phyloP scores from a whole-genome alignment of 2,329 filamentous ascomycete genomes.

The Emmonsiellopsis sp. region DNA sequence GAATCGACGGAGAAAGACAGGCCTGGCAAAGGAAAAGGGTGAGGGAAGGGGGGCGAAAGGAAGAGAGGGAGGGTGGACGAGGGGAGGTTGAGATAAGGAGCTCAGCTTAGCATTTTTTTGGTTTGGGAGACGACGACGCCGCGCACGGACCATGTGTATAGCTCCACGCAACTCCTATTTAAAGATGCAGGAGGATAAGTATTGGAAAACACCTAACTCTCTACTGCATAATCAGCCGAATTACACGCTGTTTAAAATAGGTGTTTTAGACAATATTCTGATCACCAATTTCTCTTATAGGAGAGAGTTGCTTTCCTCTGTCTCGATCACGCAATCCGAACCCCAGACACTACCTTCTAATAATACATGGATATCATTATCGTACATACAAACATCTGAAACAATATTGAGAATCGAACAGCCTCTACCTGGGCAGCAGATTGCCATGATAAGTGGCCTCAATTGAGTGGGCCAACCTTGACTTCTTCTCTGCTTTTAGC shows the following conservation, averaged over 20 bases:
- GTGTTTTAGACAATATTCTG: too few species aligned
- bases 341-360: neutral
- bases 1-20: neutral
- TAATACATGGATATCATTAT: neutral
- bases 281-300: too few species aligned
- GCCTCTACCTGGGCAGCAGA: neutral
- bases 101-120: neutral
- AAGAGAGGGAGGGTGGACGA: neutral
- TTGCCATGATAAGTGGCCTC: neutral
- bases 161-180: neutral
- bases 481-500: constrained; percentile 32
- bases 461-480: constrained; percentile 37
- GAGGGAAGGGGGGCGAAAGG: neutral
- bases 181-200: neutral
- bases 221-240: too few species aligned
- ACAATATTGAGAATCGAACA: neutral
- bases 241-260: too few species aligned
- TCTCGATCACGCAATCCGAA: too few species aligned
- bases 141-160: constrained; percentile 6
- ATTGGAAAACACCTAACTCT: neutral
- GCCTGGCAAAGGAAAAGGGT: neutral
- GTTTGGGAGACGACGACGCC: neutral
- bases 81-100: neutral
- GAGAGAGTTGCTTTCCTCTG: too few species aligned
- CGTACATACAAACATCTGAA: neutral